phyloP scores from a whole-genome alignment of 2,329 filamentous ascomycete genomes.

The Neospermospora avenae region DNA sequence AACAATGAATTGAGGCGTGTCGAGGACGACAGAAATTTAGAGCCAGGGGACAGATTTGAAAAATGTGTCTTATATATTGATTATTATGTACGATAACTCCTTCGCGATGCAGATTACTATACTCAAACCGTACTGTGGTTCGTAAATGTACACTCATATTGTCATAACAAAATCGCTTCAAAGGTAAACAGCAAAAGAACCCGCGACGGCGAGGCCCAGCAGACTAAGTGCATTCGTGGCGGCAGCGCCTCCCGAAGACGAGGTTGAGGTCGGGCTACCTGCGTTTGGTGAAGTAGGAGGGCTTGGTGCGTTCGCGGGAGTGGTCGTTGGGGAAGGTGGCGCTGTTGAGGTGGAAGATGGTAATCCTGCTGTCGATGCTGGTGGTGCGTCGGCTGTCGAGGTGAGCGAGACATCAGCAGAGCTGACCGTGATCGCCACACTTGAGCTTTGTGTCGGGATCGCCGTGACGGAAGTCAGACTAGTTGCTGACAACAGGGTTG shows the following conservation, averaged over 20 bases:
- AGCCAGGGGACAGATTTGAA: background rate
- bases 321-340: background rate
- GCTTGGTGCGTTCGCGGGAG: too few relatives aligned
- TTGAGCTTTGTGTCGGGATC: background rate
- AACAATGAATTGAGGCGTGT: background rate
- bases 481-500: background rate
- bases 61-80: background rate
- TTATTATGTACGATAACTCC: background rate
- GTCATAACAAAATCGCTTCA: background rate
- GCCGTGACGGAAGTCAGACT: background rate
- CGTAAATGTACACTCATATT: background rate
- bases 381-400: background rate
- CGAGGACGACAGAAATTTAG: too few relatives aligned
- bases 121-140: background rate
- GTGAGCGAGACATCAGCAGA: background rate
- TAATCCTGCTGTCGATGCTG: background rate
- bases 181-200: background rate
- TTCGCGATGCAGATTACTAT: background rate
- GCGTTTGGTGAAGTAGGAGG: background rate
- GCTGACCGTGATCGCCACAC: background rate
- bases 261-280: background rate
- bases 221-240: background rate
- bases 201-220: background rate
- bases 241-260: background rate
- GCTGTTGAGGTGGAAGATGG: background rate